A percentile compares a stretch with the other conserved stretches of the same genome.
phyloP scores from a whole-genome alignment of 768 basidiomycete genomes.

The Lactarius hatsudake region DNA sequence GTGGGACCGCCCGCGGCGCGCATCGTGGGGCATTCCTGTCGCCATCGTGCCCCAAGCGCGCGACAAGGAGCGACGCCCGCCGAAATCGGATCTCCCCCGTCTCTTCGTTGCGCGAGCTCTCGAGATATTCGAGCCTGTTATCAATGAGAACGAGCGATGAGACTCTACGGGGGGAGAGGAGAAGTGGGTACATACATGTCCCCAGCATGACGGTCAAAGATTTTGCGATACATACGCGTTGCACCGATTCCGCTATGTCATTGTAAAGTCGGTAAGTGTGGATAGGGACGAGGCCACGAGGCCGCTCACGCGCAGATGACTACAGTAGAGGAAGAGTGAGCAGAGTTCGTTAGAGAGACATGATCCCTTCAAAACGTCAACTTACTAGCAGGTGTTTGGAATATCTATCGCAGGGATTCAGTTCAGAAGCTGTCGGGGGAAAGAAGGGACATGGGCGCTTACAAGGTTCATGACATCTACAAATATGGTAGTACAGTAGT shows the following conservation, averaged over 20 bases:
- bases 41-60: not conserved
- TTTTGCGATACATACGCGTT: conserved; percentile 22
- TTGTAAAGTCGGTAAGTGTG: not conserved
- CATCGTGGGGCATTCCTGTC: not conserved
- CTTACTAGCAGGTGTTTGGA: conserved; percentile 17
- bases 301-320: conserved; percentile 20
- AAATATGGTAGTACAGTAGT: not conserved
- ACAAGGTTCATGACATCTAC: conserved; percentile 24
- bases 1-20: not conserved
- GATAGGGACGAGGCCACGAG: too few relatives aligned
- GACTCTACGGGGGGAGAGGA: not conserved
- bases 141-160: not conserved
- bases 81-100: conserved; percentile 23
- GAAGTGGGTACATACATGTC: conserved; percentile 8
- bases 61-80: conserved; percentile 13
- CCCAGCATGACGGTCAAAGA: conserved; percentile 8
- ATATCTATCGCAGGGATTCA: conserved; percentile 13
- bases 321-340: not conserved
- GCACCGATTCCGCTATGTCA: conserved; percentile 16
- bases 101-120: conserved; percentile 14
- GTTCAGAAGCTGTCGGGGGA: not conserved
- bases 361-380: not conserved
- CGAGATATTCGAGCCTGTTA: conserved; percentile 22
- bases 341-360: not conserved
- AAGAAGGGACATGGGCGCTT: not conserved